Base-by-base conservation (phyloP, 2,329 filamentous ascomycete genomes). In the Apiospora aurea region DNA sequence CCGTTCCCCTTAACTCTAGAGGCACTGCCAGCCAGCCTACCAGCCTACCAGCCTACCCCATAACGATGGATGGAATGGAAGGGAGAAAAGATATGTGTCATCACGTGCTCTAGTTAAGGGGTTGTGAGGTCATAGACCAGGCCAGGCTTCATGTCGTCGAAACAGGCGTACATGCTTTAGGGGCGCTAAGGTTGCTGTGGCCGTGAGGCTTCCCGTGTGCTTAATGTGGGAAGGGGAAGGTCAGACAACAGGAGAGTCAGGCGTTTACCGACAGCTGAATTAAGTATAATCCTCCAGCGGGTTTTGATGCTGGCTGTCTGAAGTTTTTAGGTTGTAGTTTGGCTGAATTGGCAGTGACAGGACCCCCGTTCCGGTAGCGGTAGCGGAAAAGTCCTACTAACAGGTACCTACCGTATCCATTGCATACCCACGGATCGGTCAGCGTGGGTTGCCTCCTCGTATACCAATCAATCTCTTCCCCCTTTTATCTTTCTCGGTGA, bases 261-360 rank as follows among this genome's bases (percentile, higher is more conserved):
- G 57, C 41, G 57, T 64, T 41, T n/a, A 64, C 18, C 18, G 34
- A 38, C 57, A 61, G 24, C 51, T 34, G 29, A 61, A n/a, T 7
- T 47, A 21, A 47, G 44, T 10, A 21, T 61, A 43, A 29, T 29
- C 26, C 53, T 61, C 26, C 26, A 61, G 53, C 49, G 24, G 51
- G 51, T 24, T 29, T 24, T 29, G 49, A 26, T 29, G 29, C 57
- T 24, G 21, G 29, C 8, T n/a, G n/a, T 64, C 57, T 41, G 57
- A 64, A 64, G 57, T 41, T 64, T 61, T 64, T 64, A 64, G 57
- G 29, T 64, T 64, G 29, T 34, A 64, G 57, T 64, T 64, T 64
- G 57, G 57, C 57, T 64, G 57, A 64, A 41, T n/a, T 64, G 57
- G n/a, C 57, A 64, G 57, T 64, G 57, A 64, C 57, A 64, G 57